Percentiles rank a stretch among this genome's conserved stretches.
phyloP scores from a whole-genome alignment of 2,329 filamentous ascomycete genomes.

The Alternaria tenuissima region DNA sequence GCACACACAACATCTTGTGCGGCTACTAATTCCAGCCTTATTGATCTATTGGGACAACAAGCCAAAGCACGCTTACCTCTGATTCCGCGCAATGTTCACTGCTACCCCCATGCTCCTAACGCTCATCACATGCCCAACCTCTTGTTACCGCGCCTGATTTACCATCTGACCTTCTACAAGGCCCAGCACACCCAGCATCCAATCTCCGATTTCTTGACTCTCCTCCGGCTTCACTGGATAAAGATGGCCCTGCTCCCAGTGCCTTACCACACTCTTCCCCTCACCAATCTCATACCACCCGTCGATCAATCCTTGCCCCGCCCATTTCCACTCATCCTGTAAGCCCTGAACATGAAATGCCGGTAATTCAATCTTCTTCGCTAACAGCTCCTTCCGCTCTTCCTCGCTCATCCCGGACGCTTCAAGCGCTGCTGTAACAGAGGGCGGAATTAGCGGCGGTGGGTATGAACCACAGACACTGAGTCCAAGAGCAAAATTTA shows the following conservation, averaged over 20 bases:
- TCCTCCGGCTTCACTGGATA: conserved; percentile 46
- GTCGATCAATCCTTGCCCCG: conserved; percentile 42
- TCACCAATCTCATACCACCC: conserved; percentile 34
- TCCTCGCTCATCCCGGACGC: conserved; percentile 3
- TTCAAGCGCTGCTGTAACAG: conserved; percentile 13
- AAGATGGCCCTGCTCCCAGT: conserved; percentile 49
- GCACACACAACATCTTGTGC: neutral
- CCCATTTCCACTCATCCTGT: conserved; percentile 48
- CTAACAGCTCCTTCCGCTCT: conserved; percentile 19
- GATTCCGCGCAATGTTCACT: neutral
- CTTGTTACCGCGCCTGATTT: neutral
- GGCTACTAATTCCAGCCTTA: neutral
- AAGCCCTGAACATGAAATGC: conserved; percentile 44
- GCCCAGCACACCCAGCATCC: conserved; percentile 26
- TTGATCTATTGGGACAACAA: neutral
- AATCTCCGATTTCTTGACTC: conserved; percentile 38
- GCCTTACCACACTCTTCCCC: conserved; percentile 34
- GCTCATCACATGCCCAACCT: neutral
- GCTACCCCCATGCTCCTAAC: neutral
- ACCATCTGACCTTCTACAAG: neutral
- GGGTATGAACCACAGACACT: conserved; percentile 40
- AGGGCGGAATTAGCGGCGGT: conserved; percentile 37
- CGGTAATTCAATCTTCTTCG: conserved; percentile 35
- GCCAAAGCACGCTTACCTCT: neutral
- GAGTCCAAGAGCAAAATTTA: conserved; percentile 33